Evolutionary conservation across 106 monocot genomes (phyloP).

Genomic region (Narthecium ossifragum): DNA sequence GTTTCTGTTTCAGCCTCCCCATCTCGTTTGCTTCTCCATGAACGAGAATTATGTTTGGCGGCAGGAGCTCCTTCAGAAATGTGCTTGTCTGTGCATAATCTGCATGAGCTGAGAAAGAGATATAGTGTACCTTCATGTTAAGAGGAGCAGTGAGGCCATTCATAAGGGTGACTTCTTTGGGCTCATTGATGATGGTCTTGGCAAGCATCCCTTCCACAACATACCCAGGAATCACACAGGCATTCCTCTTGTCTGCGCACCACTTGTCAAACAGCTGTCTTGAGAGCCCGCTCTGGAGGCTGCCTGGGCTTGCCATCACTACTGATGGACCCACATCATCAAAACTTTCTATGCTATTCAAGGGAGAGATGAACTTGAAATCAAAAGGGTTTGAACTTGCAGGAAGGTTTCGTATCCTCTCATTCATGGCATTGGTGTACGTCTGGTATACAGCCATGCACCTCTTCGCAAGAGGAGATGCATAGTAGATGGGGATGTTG

Average conservation of each 20-base stretch:
- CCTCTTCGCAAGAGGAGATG: constrained; percentile 88
- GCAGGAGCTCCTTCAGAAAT: constrained; percentile 86
- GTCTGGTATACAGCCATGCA: constrained; percentile 99
- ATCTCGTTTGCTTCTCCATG: constrained; percentile 98
- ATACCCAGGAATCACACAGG: constrained; percentile 96
- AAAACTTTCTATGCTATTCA: constrained; percentile 94
- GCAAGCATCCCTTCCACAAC: constrained; percentile 91
- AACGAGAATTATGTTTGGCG: constrained; percentile 90
- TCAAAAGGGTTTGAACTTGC: constrained; percentile 87
- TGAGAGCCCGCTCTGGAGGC: constrained; percentile 92
- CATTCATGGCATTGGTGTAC: constrained; percentile 97
- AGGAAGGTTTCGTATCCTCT: constrained; percentile 83
- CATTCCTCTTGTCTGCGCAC: constrained; percentile 90
- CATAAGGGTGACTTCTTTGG: constrained; percentile 95
- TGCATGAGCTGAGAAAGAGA: constrained; percentile 97
- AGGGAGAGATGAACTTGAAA: constrained; percentile 84
- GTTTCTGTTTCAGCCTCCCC: constrained; percentile 88
- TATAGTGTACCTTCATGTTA: constrained; percentile 93
- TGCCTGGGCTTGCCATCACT: constrained; percentile 96
- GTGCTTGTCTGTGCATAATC: constrained; percentile 90
- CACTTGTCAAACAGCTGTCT: constrained; percentile 97
- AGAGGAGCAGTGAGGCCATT: constrained; percentile 92
- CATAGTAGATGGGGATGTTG: constrained; percentile 93
- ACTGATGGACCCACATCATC: constrained; percentile 94
- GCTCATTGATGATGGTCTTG: constrained; percentile 95